Evolutionary conservation across 805 yeast species (phyloP).

Genomic region (Saccharomycopsis sp.): DNA sequence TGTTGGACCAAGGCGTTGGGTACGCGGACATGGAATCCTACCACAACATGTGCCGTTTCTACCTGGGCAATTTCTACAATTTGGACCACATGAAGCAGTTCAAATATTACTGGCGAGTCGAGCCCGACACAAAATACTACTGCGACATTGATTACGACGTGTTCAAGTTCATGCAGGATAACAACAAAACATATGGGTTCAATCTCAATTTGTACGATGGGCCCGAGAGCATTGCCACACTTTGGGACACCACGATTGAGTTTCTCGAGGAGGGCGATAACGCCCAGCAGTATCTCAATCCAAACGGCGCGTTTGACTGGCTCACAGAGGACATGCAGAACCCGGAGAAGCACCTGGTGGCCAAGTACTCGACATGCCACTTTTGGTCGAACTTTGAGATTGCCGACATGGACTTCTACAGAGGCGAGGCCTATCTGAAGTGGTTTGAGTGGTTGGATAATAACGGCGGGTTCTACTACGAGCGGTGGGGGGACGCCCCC

Average conservation of each 20-base stretch:
- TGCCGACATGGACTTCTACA: conserved; percentile 71
- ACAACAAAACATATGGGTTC: conserved; percentile 66
- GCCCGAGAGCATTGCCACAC: conserved; percentile 48
- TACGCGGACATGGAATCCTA: conserved; percentile 57
- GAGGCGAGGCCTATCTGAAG: conserved; percentile 54
- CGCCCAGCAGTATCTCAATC: conserved; percentile 52
- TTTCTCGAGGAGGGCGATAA: conserved; percentile 44
- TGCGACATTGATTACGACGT: conserved; percentile 69
- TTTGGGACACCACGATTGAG: conserved; percentile 64
- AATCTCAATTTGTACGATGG: conserved; percentile 62
- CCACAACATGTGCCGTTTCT: conserved; percentile 81
- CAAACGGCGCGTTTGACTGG: conserved; percentile 56
- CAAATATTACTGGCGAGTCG: conserved; percentile 74
- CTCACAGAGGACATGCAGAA: conserved; percentile 47
- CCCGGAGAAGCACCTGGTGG: conserved; percentile 37
- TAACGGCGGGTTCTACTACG: conserved; percentile 78
- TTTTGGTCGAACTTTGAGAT: conserved; percentile 90
- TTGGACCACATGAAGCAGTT: conserved; percentile 53
- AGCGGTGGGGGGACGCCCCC: conserved; percentile 93
- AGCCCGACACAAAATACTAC: conserved; percentile 61
- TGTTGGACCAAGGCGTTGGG: conserved; percentile 40
- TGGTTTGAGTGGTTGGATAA: conserved; percentile 59
- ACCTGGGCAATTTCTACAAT: conserved; percentile 54
- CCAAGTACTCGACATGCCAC: conserved; percentile 58
- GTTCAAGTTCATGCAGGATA: conserved; percentile 61